Base-by-base conservation (phyloP, 2,329 filamentous ascomycete genomes). In the Pyricularia sp. region DNA sequence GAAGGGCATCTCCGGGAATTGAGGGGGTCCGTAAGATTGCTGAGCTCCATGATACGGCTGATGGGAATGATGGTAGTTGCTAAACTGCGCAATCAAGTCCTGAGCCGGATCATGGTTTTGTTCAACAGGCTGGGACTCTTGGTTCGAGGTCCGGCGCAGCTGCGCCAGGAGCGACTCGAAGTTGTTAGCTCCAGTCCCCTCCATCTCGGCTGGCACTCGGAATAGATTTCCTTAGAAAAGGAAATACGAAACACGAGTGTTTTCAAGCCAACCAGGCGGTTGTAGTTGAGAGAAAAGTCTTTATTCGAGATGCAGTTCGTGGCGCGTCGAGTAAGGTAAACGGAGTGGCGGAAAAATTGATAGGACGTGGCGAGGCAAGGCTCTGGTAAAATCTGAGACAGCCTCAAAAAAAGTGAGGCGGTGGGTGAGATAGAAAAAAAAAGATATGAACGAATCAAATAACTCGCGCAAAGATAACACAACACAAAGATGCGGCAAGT, bases 111-210 rank as follows among this genome's bases (percentile, higher is more conserved):
- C 49, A 22, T 63, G 62, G 49, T 40, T 40, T 19, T 62, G 40
- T 9, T 66, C 63, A 26, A 33, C 33, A n/a, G 70, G 68, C 3
- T 62, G 33, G 10, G 67, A 31, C 16, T 71, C 70, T 59, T 71
- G 70, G 62, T 70, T 70, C 4, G 73, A 73, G 67, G 74, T 74
- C 53, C 72, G 71, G 60, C 74, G 74, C 2, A 76, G 72, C 70
- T 76, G 78, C 66, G 75, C 77, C 62, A 78, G 74, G 65, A 80
- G 76, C 16, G 77, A 74, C 66, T 78, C 74, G 62, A 79, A 70
- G 63, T 74, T 73, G 31, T 31, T 55, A 12, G 49, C 31, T 57
- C 70, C 68, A 66, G 73, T 72, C 44, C 70, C 66, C 66, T 76
- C 75, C 35, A 71, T 59, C 40, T 60, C 57, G 62, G 31, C 35